These are phyloP conservation scores for Trichoderma endophyticum DNA, from an alignment of 2,329 filamentous ascomycete species.

Conservation along the genomic window DNA sequence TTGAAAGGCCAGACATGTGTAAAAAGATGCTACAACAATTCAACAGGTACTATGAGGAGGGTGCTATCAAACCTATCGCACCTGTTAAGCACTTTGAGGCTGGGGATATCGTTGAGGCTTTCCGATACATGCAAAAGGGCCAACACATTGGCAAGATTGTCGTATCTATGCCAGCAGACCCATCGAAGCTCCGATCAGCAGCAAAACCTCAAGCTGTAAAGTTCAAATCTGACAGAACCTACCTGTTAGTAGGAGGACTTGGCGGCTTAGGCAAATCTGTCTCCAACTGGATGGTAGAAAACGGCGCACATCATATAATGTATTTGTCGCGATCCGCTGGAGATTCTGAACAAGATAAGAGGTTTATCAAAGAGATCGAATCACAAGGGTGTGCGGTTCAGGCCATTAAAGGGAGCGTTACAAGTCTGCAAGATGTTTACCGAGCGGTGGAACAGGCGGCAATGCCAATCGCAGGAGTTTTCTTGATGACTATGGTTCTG, in stretches of 20 bases:
- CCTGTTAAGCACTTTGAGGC: conserved; percentile 21
- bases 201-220: neutral
- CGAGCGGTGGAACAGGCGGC: conserved; percentile 20
- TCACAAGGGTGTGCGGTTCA: conserved; percentile 4
- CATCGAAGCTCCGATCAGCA: neutral
- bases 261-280: conserved; percentile 31
- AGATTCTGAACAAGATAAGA: neutral
- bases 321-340: conserved; percentile 19
- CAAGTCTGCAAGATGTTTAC: conserved; percentile 8
- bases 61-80: neutral
- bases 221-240: conserved; percentile 15
- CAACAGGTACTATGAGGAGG: neutral
- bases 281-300: conserved; percentile 30
- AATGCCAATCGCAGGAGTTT: conserved; percentile 36
- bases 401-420: conserved; percentile 10
- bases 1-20: neutral
- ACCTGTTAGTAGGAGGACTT: conserved; percentile 33
- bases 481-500: conserved; percentile 36
- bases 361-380: conserved; percentile 15
- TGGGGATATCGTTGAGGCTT: conserved; percentile 20
- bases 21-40: neutral
- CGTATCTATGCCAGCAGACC: conserved; percentile 25
- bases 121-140: conserved; percentile 23
- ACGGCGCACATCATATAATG: conserved; percentile 26
- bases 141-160: conserved; percentile 35